Base-by-base conservation (phyloP, 768 basidiomycete species). In the Pleurotus tuoliensis region DNA sequence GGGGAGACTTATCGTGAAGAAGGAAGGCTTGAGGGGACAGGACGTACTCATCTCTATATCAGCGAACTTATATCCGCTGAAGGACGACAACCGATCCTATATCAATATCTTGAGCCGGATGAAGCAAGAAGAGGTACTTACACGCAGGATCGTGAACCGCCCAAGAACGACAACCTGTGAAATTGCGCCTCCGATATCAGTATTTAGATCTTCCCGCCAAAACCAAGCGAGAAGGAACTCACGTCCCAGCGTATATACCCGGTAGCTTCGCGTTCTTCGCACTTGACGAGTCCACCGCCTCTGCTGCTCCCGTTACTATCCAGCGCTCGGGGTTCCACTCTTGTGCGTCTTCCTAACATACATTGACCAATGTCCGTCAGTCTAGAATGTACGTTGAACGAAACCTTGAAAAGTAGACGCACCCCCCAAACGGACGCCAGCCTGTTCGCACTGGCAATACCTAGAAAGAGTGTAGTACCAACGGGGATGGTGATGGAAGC, bases 291-390 rank as follows among this genome's bases (percentile, higher is more conserved):
- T 7, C 43, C 25, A 47, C 61, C 4, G 60, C 64, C 18, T 62
- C 58, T 2, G 64, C 56, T 3, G 52, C 55, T 3, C 7, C 8
- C 7, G 4, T 9, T 34, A 8, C 30, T 1, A 83, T 59, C 82
- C 82, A 84, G 44, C 83, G 68, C 57, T 80, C 75, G 4, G 83
- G 82, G 45, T 73, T 77, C 81, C 82, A 84, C 54, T 80, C 71
- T 41, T 72, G 70, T 5, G 75, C 73, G 49, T 75, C 73, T 12
- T 64, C 52, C 54, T 55, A 12, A 20, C 20, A 20, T 20, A 20
- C 20, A 20, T 20, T 20, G 20, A 20, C 20, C 20, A 20, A 20
- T 20, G 20, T 1, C 20, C 20, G 20, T 20, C 20, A 20, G 20
- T 20, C 20, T 20, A 20, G 2, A 2, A 44, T 13, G 13, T n/a